phyloP scores from a whole-genome alignment of 257 asterid species.

The Solanum bukasovii region DNA sequence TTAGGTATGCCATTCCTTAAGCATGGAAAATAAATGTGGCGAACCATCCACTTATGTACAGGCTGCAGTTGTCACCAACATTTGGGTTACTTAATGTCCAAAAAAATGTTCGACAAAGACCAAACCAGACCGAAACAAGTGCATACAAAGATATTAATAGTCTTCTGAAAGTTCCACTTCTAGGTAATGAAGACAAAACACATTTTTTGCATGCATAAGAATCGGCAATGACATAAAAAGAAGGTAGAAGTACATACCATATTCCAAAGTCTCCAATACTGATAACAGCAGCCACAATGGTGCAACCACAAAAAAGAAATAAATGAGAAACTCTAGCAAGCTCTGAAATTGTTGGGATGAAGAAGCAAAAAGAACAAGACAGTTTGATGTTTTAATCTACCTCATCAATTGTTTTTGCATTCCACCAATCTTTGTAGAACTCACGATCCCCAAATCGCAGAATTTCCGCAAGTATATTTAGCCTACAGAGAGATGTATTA shows the following conservation, averaged over 20 bases:
- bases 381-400: conserved; percentile 13
- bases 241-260: conserved; percentile 50
- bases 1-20: conserved; percentile 81
- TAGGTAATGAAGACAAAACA: neutral
- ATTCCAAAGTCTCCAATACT: conserved; percentile 99
- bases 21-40: conserved; percentile 92
- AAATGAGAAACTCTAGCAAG: conserved; percentile 3
- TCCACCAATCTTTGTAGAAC: conserved; percentile 99
- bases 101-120: neutral
- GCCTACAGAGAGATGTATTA: conserved; percentile 44
- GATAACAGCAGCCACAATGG: conserved; percentile 26
- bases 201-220: neutral
- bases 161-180: neutral
- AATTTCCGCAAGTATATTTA: conserved; percentile 94
- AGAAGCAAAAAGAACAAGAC: neutral
- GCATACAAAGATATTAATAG: neutral
- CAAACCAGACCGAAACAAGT: neutral
- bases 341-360: neutral
- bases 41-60: conserved; percentile 98
- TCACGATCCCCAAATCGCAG: conserved; percentile 95
- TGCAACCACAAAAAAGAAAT: conserved; percentile 10
- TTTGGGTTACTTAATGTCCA: neutral
- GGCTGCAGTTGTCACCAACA: conserved; percentile 50
- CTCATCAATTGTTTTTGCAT: conserved; percentile 96
- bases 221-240: neutral